Conservation (phyloP, 805 yeast genomes). For the Millerago galiae region DNA sequence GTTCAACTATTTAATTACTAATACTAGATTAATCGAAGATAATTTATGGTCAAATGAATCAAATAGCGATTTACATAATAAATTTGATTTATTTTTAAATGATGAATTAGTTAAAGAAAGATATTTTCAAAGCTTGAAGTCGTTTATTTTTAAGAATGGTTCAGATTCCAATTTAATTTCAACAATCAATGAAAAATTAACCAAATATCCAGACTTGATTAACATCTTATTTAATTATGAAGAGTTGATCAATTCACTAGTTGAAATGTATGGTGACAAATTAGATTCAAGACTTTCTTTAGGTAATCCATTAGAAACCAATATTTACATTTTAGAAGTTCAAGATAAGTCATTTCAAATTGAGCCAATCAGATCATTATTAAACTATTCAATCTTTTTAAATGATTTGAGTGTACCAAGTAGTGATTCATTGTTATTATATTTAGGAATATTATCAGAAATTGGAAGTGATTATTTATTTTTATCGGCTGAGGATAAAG, state of each 20-base stretch:
- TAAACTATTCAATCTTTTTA: slow-evolving; percentile 24
- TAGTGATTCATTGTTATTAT: slow-evolving; percentile 12
- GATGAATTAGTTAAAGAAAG: slow-evolving; percentile 4
- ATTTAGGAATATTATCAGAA: slow-evolving; percentile 31
- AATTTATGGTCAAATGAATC: slow-evolving; percentile 9
- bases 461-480: slow-evolving; percentile 33
- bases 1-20: slow-evolving; percentile 7
- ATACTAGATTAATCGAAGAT: slow-evolving; percentile 10
- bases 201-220: slow-evolving; percentile 6
- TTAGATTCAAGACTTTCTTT: slow-evolving; percentile 35
- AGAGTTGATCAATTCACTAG: slow-evolving; percentile 17
- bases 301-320: slow-evolving; percentile 41
- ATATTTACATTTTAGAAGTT: slow-evolving; percentile 25
- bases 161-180: slow-evolving; percentile 1
- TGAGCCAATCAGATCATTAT: slow-evolving; percentile 10
- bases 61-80: slow-evolving; percentile 6
- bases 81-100: slow-evolving; percentile 1
- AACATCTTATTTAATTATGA: background rate
- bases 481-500: slow-evolving; percentile 14
- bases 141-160: slow-evolving; percentile 1
- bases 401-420: slow-evolving; percentile 11
- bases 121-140: slow-evolving; percentile 9
- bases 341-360: slow-evolving; percentile 12
- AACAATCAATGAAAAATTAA: slow-evolving; percentile 13
- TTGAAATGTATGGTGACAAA: slow-evolving; percentile 24